These are phyloP conservation scores for Macrocybe gigantea DNA, from an alignment of 768 basidiomycete species.

Conservation along the genomic window DNA sequence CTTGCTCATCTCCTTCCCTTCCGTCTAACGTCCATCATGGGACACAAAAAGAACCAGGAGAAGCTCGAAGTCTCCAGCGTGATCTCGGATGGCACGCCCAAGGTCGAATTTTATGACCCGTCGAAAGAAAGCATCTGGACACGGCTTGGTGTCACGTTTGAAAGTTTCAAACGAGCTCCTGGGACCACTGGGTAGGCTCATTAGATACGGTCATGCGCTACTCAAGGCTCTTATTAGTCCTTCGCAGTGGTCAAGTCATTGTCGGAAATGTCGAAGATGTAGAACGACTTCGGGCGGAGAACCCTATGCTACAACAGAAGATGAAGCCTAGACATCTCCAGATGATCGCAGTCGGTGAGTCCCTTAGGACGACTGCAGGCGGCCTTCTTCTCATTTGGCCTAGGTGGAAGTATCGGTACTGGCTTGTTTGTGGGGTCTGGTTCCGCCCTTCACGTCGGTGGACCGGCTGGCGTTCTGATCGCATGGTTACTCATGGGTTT, in stretches of 20 bases:
- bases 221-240: not conserved
- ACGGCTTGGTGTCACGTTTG: slow-evolving; percentile 31
- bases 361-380: not conserved
- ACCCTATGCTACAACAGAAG: slow-evolving; percentile 41
- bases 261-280: slow-evolving; percentile 31
- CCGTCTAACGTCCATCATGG: slow-evolving; percentile 15
- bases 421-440: slow-evolving; percentile 45
- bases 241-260: slow-evolving; percentile 30
- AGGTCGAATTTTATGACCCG: slow-evolving; percentile 38
- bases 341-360: slow-evolving; percentile 45
- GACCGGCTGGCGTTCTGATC: slow-evolving; percentile 38
- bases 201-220: not conserved
- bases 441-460: slow-evolving; percentile 29
- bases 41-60: slow-evolving; percentile 26
- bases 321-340: slow-evolving; percentile 41
- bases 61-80: slow-evolving; percentile 25
- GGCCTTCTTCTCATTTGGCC: not conserved
- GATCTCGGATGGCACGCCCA: slow-evolving; percentile 16
- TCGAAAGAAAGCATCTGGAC: slow-evolving; percentile 42
- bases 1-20: slow-evolving; percentile 4
- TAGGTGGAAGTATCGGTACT: slow-evolving; percentile 44
- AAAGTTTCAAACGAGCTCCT: slow-evolving; percentile 43
- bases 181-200: slow-evolving; percentile 36
- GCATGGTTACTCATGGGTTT: slow-evolving; percentile 39
- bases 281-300: slow-evolving; percentile 30